Evolutionary conservation across 2,329 filamentous ascomycete species (phyloP), one percentile per base, ranked within the genome.

Genomic region (Aspergillus uvarum): DNA sequence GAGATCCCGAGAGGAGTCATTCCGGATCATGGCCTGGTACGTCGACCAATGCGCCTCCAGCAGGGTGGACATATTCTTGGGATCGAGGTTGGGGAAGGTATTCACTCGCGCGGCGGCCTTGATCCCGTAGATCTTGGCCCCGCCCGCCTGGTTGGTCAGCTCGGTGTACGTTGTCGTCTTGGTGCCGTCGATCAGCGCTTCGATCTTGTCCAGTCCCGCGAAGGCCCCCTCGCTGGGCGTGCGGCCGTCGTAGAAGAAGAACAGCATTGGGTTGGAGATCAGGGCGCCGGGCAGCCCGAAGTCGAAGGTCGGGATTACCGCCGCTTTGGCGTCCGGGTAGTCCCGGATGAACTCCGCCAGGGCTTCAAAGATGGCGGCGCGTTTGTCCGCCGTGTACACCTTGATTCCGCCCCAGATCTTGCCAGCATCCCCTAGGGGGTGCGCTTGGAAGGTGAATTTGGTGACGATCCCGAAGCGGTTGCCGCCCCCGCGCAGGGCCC

Each of bases 381-480:
- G 56, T 29, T 56, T 55, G 14, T 54, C 29, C 16, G 54, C 42
- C 14, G 12, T 24, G n/a, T 56, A 61, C 2, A 59, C 52, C 3
- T 32, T 35, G 19, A 61, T 56, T 1, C 59, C 59, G 3, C 59
- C 59, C 59, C 59, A 61, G 26, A 56, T 29, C 29, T 47, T 26
- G 5, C 59, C 59, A 16, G 56, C 38, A 19, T 50, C 52, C 2
- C 56, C 59, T 10, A 59, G 49, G 0, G 59, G 59, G 21, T 61
- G 59, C 5, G 48, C 60, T 32, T 60, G 50, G 16, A 60, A n/a
- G 6, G 60, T 62, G 47, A 60, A 60, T n/a, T 60, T 62, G 6
- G 60, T 62, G 2, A 62, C 60, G n/a, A 62, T 62, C 16, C 58
- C 60, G 29, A 58, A 60, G 11, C 58, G 60, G 44, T 62, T 62